Evolutionary conservation across 2,329 filamentous ascomycete genomes (phyloP).

Genomic region (Emydomyces testavorans): DNA sequence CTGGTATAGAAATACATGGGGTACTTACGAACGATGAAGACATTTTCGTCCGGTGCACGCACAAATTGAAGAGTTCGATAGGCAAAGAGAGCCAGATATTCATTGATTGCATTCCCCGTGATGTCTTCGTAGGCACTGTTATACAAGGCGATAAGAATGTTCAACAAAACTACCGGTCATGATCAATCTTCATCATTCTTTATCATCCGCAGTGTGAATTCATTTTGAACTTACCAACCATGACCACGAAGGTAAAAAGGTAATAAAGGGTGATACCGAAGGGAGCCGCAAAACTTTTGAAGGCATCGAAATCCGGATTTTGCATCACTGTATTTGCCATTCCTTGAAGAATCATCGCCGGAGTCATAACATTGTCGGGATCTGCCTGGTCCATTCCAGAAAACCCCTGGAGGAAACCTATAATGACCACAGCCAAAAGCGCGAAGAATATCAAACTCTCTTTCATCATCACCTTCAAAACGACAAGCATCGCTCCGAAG

Average conservation of each 20-base stretch:
- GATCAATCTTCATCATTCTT: too few relatives aligned
- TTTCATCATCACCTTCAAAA: constrained; percentile 90
- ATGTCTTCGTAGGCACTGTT: constrained; percentile 95
- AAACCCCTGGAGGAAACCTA: constrained; percentile 79
- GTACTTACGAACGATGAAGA: constrained; percentile 67
- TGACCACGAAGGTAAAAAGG: constrained; percentile 92
- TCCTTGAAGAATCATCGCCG: constrained; percentile 38
- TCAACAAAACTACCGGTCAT: constrained; percentile 56
- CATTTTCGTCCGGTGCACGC: constrained; percentile 92
- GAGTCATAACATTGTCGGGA: constrained; percentile 45
- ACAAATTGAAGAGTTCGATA: constrained; percentile 97
- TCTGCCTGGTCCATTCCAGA: constrained; percentile 81
- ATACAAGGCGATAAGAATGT: constrained; percentile 93
- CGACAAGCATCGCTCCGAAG: constrained; percentile 96
- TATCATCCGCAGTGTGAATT: too few relatives aligned
- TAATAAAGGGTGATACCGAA: constrained; percentile 96
- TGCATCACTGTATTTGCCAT: constrained; percentile 85
- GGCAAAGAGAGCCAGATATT: constrained; percentile 85
- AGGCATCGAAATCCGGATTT: constrained; percentile 77
- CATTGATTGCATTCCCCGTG: constrained; percentile 82
- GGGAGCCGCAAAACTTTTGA: constrained; percentile 80
- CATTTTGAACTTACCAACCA: constrained; percentile 47
- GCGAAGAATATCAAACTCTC: constrained; percentile 95
- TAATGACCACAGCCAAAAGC: constrained; percentile 67
- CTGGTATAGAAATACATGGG: background rate